Evolutionary conservation across 2,329 filamentous ascomycete genomes (phyloP), one percentile per base, ranked within the genome.

Genomic region (Penicillium sp.): DNA sequence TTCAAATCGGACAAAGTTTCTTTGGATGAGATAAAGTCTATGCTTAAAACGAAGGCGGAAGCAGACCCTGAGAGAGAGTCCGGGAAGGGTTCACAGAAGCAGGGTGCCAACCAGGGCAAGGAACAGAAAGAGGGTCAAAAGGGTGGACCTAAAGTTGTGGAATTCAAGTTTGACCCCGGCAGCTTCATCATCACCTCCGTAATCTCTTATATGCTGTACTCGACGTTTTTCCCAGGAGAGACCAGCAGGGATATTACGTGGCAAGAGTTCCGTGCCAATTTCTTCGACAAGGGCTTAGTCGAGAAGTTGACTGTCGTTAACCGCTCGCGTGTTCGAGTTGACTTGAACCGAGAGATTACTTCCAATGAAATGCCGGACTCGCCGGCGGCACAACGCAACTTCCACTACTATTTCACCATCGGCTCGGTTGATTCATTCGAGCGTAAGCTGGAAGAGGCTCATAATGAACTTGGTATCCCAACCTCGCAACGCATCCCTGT

Each of bases 341-440:
- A 90, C 63, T 79, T 94, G 49, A 86, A 95, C 70, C 86, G 88
- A 49, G 87, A 92, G 63, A 88, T 87, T 30, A 82, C 88, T 38
- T 81, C 83, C 48, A 76, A 83, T 49, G 83, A 88, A 74, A 91
- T 92, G 66, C 89, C 90, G 2, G 90, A 93, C 57, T 89, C 88
- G 23, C 82, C 83, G 7, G 87, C 87, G 18, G 79, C 80, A 24
- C 84, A 86, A 63, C 80, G 83, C 20, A 84, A 85, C 65, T 90
- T 91, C 77, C 82, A 84, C 75, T 97, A 96, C 76, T 92, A 91
- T 76, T 97, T 99, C 80, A 90, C 89, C 57, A 97, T 99, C 67
- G 94, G 94, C 51, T 97, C 92, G 0, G 85, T 96, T 26, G 93
- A 99, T 62, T 87, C 88, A 8, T 99, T 99, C 63, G 94, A 99